A percentile compares a stretch with the other conserved stretches of the same genome.
Conservation (phyloP, 805 yeast genomes). For the Lipomyces lipofer region DNA sequence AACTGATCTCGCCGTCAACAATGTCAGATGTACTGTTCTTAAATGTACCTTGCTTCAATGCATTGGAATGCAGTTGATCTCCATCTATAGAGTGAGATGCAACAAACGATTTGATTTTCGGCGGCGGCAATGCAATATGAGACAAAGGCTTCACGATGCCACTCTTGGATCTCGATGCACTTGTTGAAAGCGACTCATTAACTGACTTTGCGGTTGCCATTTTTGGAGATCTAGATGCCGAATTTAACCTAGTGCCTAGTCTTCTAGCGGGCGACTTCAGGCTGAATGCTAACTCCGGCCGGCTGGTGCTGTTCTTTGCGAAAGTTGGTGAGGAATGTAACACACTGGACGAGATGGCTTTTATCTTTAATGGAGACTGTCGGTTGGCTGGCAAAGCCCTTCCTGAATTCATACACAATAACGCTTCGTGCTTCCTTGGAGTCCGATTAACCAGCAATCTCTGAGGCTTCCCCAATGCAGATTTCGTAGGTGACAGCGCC, state of each 20-base stretch:
- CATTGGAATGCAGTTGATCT: too few species aligned
- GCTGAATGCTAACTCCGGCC: slow-evolving; percentile 3
- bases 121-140: too few species aligned
- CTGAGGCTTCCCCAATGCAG: slow-evolving; percentile 24
- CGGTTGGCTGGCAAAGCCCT: not conserved
- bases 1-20: too few species aligned
- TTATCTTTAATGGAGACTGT: not conserved
- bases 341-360: too few species aligned
- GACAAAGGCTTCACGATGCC: too few species aligned
- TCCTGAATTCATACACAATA: not conserved
- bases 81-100: too few species aligned
- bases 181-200: not conserved
- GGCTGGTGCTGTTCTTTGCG: not conserved
- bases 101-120: too few species aligned
- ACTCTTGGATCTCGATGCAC: too few species aligned
- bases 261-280: slow-evolving; percentile 28
- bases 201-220: not conserved
- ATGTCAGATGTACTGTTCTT: too few species aligned
- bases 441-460: slow-evolving; percentile 7
- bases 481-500: slow-evolving; percentile 14
- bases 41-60: too few species aligned
- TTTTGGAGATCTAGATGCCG: not conserved
- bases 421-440: not conserved
- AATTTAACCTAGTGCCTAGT: not conserved
- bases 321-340: not conserved